Percentiles rank a stretch among this genome's conserved stretches.
These are phyloP conservation scores for Volvox africanus DNA, from an alignment of 139 green algal genomes.

Conservation along the genomic window DNA sequence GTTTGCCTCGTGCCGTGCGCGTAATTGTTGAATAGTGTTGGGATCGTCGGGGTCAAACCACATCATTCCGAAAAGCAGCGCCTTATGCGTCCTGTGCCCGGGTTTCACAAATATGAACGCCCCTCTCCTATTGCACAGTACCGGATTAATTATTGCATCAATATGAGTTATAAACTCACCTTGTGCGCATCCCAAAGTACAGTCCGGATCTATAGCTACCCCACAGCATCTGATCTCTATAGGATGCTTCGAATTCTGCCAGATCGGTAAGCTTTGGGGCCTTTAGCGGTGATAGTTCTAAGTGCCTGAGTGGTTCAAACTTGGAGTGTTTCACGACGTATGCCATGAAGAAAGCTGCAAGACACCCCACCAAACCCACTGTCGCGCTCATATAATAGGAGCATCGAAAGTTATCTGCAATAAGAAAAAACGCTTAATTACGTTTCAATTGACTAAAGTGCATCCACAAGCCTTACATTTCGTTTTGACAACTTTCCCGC, in stretches of 20 bases:
- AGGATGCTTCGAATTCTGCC: conserved; percentile 54
- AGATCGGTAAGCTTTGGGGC: conserved; percentile 59
- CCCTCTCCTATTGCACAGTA: too few relatives aligned
- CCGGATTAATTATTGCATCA: too few relatives aligned
- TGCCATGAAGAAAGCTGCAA: neutral
- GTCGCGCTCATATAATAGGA: neutral
- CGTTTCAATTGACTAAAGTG: too few relatives aligned
- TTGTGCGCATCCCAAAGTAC: conserved; percentile 90
- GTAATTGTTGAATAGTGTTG: conserved; percentile 46
- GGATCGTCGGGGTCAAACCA: conserved; percentile 80
- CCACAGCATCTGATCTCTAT: conserved; percentile 84
- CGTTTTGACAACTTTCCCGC: too few relatives aligned
- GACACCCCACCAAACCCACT: neutral
- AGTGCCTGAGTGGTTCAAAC: neutral
- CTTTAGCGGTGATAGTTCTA: conserved; percentile 36
- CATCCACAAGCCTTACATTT: too few relatives aligned
- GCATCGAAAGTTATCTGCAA: too few relatives aligned
- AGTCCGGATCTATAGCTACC: conserved; percentile 91
- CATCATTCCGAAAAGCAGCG: conserved; percentile 85
- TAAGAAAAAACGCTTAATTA: too few relatives aligned
- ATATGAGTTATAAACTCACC: conserved; percentile 43
- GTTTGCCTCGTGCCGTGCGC: conserved; percentile 61
- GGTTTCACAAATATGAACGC: too few relatives aligned
- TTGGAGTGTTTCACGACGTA: neutral
- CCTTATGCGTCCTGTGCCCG: conserved; percentile 58